Percentiles rank a stretch among this genome's conserved stretches.
These are phyloP conservation scores for Aspergillus kassunensis DNA, from an alignment of 495 filamentous ascomycete genomes.

Conservation along the genomic window DNA sequence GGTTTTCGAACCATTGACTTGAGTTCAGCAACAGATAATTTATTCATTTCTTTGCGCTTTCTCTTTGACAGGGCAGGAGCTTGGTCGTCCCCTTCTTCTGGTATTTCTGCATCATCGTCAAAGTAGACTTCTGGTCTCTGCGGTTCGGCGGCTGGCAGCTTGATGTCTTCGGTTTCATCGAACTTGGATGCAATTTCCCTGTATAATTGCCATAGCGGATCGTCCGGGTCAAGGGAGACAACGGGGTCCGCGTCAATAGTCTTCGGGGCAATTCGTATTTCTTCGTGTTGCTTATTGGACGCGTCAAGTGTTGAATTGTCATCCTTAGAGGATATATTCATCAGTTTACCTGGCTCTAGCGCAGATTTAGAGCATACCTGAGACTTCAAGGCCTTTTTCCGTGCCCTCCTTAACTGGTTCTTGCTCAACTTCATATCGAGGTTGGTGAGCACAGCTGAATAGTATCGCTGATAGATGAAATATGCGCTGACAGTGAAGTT, in stretches of 20 bases:
- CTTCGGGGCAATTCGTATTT: constrained; percentile 11
- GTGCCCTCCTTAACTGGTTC: constrained; percentile 79
- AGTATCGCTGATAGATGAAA: too few relatives aligned
- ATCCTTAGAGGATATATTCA: not conserved
- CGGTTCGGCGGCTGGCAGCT: constrained; percentile 55
- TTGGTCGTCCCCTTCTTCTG: constrained; percentile 67
- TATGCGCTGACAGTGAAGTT: too few relatives aligned
- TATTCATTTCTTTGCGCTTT: constrained; percentile 83
- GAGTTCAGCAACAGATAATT: constrained; percentile 89
- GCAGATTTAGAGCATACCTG: constrained; percentile 22
- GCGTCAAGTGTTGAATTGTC: not conserved
- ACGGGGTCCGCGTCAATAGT: constrained; percentile 29
- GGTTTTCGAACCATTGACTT: constrained; percentile 89
- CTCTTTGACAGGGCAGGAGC: constrained; percentile 82
- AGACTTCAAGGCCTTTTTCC: constrained; percentile 79
- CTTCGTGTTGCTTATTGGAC: not conserved
- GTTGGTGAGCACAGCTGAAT: too few relatives aligned
- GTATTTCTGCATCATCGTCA: constrained; percentile 83
- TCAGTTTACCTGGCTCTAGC: constrained; percentile 11
- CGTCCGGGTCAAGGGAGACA: constrained; percentile 52
- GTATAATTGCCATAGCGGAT: constrained; percentile 80
- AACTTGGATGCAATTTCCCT: constrained; percentile 77
- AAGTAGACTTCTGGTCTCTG: constrained; percentile 88
- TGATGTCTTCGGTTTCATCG: constrained; percentile 52
- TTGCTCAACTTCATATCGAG: constrained; percentile 74